Evolutionary conservation across 306 rosid species (phyloP).

Genomic region (Acacia crassicarpa): DNA sequence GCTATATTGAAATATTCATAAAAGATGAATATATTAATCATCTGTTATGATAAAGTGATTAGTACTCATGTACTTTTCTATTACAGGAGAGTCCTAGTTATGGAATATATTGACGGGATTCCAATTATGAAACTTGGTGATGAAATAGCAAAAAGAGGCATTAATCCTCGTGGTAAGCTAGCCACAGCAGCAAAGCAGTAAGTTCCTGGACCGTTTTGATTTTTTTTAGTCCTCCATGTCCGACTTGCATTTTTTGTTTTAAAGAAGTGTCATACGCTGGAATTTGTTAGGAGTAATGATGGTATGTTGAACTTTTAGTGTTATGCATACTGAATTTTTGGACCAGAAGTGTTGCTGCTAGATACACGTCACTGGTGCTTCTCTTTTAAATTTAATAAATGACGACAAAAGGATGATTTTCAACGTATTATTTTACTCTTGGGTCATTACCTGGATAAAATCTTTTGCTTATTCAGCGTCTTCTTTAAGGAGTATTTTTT

Average conservation of each 20-base stretch:
- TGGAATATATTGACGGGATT: constrained; percentile 90
- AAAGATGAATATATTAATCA: constrained; percentile 9
- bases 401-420: background rate
- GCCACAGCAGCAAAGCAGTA: constrained; percentile 89
- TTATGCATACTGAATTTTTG: background rate
- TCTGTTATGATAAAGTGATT: constrained; percentile 25
- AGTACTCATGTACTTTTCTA: constrained; percentile 34
- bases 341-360: background rate
- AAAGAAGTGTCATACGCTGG: background rate
- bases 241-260: background rate
- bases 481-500: background rate
- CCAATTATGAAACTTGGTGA: constrained; percentile 93
- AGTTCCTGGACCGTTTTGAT: constrained; percentile 41
- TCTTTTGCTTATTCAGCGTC: background rate
- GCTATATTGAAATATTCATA: background rate
- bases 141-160: constrained; percentile 89
- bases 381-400: constrained; percentile 6
- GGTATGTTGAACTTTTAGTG: background rate
- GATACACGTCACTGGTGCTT: background rate
- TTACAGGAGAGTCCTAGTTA: constrained; percentile 79
- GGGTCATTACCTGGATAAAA: constrained; percentile 19
- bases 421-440: background rate
- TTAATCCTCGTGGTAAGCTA: constrained; percentile 71
- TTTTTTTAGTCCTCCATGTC: constrained; percentile 11
- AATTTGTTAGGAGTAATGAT: background rate